phyloP scores from a whole-genome alignment of 208 protist genomes.

The Crithidia acanthocephali region DNA sequence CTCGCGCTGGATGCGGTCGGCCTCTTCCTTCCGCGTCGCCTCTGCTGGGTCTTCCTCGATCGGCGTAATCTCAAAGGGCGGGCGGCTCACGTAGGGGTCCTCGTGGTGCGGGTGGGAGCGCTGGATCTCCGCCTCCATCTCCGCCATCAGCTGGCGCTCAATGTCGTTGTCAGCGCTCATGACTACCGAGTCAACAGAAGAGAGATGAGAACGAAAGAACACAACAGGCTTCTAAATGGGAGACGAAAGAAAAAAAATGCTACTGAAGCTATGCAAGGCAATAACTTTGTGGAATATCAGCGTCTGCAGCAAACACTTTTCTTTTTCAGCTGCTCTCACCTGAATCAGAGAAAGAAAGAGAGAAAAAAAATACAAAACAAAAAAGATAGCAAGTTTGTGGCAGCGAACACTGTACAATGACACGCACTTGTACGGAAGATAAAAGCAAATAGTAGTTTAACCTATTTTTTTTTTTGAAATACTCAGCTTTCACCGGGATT shows the following conservation, averaged over 20 bases:
- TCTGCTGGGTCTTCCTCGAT: conserved; percentile 38
- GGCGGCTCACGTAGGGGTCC: conserved; percentile 20
- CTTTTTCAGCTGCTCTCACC: conserved; percentile 10
- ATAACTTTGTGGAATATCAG: too few relatives aligned
- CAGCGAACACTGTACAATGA: not conserved
- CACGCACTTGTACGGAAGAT: not conserved
- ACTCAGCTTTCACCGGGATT: too few relatives aligned
- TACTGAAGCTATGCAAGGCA: too few relatives aligned
- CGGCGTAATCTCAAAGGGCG: conserved; percentile 52
- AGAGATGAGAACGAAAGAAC: too few relatives aligned
- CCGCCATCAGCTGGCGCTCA: conserved; percentile 75
- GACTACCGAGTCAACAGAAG: not conserved
- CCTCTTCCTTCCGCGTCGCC: conserved; percentile 28
- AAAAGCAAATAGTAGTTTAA: too few relatives aligned
- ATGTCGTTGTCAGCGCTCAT: conserved; percentile 68
- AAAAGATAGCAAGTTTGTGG: not conserved
- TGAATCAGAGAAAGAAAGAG: not conserved
- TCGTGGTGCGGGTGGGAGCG: conserved; percentile 24
- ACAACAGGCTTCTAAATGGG: not conserved
- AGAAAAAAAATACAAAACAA: conserved; percentile 7
- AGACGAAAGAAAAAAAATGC: conserved; percentile 1
- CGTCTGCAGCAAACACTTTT: too few relatives aligned
- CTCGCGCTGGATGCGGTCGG: conserved; percentile 49
- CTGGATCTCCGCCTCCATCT: conserved; percentile 81
- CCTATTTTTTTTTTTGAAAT: too few relatives aligned